Conservation (phyloP, 208 protist species). For the Phytomonas francai region DNA sequence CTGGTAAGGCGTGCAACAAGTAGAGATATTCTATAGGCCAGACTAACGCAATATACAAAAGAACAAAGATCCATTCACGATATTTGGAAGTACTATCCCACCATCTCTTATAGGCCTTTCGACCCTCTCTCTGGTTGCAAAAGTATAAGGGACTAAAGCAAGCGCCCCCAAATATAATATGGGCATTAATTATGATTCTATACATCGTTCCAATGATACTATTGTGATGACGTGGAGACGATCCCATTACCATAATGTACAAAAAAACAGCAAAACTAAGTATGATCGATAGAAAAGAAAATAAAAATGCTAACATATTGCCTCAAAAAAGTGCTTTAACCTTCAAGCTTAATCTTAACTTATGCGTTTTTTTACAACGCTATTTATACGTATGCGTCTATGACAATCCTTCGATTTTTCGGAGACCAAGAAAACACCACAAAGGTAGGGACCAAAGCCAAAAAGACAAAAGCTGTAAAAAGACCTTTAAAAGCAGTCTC, state of each 20-base stretch:
- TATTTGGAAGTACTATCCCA: conserved; percentile 31
- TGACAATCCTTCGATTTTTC: not conserved
- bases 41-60: conserved; percentile 83
- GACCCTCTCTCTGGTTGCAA: conserved; percentile 36
- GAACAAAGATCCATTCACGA: conserved; percentile 76
- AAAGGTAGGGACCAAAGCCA: conserved; percentile 4
- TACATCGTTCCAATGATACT: conserved; percentile 70
- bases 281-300: conserved; percentile 28
- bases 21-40: conserved; percentile 78
- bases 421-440: not conserved
- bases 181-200: conserved; percentile 21
- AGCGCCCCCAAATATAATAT: conserved; percentile 27
- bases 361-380: not conserved
- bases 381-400: not conserved
- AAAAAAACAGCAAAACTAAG: conserved; percentile 33
- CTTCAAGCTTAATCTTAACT: not conserved
- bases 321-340: conserved; percentile 7
- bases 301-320: conserved; percentile 13
- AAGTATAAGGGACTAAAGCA: conserved; percentile 41
- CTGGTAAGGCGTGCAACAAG: conserved; percentile 46
- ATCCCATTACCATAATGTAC: conserved; percentile 89
- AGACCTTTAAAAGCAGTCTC: not conserved
- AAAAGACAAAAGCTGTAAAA: not conserved
- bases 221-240: conserved; percentile 79
- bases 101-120: conserved; percentile 25